phyloP scores from a whole-genome alignment of 805 yeast genomes.

The Isabelozyma rhagii region DNA sequence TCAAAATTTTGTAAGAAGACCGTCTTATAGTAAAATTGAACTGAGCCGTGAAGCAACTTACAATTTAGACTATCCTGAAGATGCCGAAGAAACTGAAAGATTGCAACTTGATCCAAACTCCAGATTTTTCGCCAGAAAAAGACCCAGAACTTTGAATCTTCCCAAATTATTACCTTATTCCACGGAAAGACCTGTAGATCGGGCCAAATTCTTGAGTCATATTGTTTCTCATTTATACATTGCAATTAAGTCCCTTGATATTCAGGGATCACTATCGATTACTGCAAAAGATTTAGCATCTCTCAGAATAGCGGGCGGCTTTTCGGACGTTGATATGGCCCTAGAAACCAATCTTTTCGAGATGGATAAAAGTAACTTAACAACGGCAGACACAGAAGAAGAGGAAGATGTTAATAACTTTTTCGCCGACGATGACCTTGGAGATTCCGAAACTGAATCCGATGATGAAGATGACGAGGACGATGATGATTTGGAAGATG shows the following conservation, averaged over 20 bases:
- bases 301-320: conserved; percentile 25
- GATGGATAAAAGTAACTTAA: conserved; percentile 9
- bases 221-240: conserved; percentile 78
- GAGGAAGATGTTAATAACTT: conserved; percentile 30
- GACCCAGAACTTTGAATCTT: conserved; percentile 40
- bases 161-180: conserved; percentile 65
- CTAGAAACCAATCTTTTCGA: conserved; percentile 53
- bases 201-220: conserved; percentile 70
- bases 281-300: conserved; percentile 65
- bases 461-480: conserved; percentile 39
- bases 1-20: conserved; percentile 16
- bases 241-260: conserved; percentile 70
- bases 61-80: conserved; percentile 51
- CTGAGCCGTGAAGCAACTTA: conserved; percentile 34
- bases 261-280: conserved; percentile 66
- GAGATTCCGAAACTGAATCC: conserved; percentile 32
- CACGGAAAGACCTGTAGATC: conserved; percentile 65
- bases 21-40: conserved; percentile 29
- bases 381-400: conserved; percentile 17
- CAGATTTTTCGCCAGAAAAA: conserved; percentile 33
- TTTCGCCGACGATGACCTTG: conserved; percentile 10
- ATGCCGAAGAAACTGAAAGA: conserved; percentile 22
- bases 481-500: conserved; percentile 33
- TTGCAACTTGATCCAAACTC: conserved; percentile 32
- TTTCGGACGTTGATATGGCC: conserved; percentile 44